Base-by-base conservation (phyloP, 2,329 filamentous ascomycete genomes). In the Penicillium sp. region DNA sequence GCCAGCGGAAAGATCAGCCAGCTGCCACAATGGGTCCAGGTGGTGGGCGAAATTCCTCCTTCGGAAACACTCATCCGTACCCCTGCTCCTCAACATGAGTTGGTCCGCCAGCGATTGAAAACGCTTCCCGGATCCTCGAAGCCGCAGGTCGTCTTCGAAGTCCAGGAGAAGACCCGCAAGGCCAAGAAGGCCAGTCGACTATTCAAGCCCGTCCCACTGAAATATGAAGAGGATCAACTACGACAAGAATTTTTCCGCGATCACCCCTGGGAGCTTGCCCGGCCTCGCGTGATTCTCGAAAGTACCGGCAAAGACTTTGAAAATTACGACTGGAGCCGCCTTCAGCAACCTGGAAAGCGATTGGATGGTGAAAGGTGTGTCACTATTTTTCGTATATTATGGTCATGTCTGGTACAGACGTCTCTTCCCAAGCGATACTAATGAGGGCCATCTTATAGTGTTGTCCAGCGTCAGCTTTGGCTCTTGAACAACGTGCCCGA, bases 261-360 rank as follows among this genome's bases (percentile, higher is more conserved):
- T 72, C 94, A 99, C 70, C 94, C 94, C 5, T 99, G 94, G 94
- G 94, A 99, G 75, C 77, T 99, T 67, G 94, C 94, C 16, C 82
- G 93, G 57, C 94, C 94, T 49, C 82, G 90, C 62, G 80, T 96
- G 53, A 79, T 99, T 43, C 76, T 97, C 9, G 94, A 99, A 75
- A 79, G 85, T 62, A 88, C 93, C 65, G 94, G 94, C 48, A 88
- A 87, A 68, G 93, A 99, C 67, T 79, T 84, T 47, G 83, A 87
- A 70, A 79, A 76, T 49, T 85, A 85, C 65, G 85, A 96, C 72
- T 97, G 93, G 93, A 88, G 86, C 62, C 85, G 74, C 64, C 72
- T 95, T 62, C 77, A 81, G 63, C 94, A 97, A 75, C 81, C 80
- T 6, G 88, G 86, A 33, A 85, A 90, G 70, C 82, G 83, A 36